Evolutionary conservation across 2,329 filamentous ascomycete species (phyloP).

Genomic region (Beauveria varroae): DNA sequence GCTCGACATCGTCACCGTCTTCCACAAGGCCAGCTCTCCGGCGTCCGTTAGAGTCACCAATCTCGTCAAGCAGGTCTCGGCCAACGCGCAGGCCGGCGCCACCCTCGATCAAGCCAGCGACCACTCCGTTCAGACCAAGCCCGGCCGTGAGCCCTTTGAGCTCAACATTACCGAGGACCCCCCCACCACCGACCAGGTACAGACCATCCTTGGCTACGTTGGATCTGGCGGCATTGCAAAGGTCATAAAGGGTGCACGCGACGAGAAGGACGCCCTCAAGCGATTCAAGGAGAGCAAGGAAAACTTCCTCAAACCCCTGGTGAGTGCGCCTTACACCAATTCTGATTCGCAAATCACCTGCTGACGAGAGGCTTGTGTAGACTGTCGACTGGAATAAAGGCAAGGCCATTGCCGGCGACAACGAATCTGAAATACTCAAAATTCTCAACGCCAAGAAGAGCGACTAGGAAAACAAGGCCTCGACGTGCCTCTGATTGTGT

Average conservation of each 20-base stretch:
- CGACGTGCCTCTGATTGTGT: conserved; percentile 9
- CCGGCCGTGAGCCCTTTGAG: conserved; percentile 65
- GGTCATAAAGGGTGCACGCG: conserved; percentile 66
- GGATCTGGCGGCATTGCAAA: conserved; percentile 51
- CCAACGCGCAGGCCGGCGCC: conserved; percentile 57
- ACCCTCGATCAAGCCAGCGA: conserved; percentile 69
- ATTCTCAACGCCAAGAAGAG: conserved; percentile 55
- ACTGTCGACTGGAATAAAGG: conserved; percentile 93
- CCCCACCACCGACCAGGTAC: conserved; percentile 76
- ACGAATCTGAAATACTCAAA: conserved; percentile 83
- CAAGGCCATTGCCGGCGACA: conserved; percentile 67
- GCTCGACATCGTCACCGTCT: conserved; percentile 89
- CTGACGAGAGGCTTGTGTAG: conserved; percentile 22
- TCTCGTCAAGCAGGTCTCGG: conserved; percentile 73
- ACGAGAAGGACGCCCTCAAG: conserved; percentile 70
- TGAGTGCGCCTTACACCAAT: conserved; percentile 35
- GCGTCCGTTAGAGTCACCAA: conserved; percentile 66
- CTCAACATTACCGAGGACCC: conserved; percentile 73
- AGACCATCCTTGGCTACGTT: conserved; percentile 77
- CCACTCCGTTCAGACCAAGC: conserved; percentile 48
- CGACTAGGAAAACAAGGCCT: background rate
- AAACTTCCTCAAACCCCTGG: conserved; percentile 68
- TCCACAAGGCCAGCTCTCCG: conserved; percentile 73
- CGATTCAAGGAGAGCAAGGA: conserved; percentile 64
- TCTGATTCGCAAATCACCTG: background rate